phyloP scores from a whole-genome alignment of 2,329 filamentous ascomycete genomes.

The Botryotinia narcissicola region DNA sequence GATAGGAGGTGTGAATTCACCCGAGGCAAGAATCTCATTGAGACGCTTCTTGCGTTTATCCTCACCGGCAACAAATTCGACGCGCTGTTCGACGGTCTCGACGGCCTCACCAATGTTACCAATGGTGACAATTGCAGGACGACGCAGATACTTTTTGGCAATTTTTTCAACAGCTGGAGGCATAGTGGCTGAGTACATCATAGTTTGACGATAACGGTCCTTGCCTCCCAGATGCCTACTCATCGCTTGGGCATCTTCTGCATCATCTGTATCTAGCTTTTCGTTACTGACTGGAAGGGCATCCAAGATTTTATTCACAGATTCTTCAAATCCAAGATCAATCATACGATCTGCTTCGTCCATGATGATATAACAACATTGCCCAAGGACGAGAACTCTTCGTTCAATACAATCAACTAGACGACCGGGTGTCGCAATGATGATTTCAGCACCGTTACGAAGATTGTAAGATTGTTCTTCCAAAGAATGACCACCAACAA shows the following conservation, averaged over 20 bases:
- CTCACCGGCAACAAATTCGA: slow-evolving; percentile 86
- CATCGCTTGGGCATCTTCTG: slow-evolving; percentile 86
- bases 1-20: slow-evolving; percentile 82
- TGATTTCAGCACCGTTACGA: slow-evolving; percentile 90
- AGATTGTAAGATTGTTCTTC: slow-evolving; percentile 92
- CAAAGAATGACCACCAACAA: slow-evolving; percentile 94
- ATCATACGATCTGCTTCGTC: slow-evolving; percentile 99
- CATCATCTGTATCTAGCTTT: slow-evolving; percentile 90
- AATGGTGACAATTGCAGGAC: slow-evolving; percentile 91
- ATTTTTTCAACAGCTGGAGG: slow-evolving; percentile 88
- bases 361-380: slow-evolving; percentile 99
- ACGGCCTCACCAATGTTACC: slow-evolving; percentile 94
- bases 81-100: slow-evolving; percentile 95
- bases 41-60: slow-evolving; percentile 96
- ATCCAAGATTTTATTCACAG: slow-evolving; percentile 95
- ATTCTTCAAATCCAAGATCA: slow-evolving; percentile 95
- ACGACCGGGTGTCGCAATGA: slow-evolving; percentile 97
- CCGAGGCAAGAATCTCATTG: slow-evolving; percentile 79
- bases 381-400: slow-evolving; percentile 84
- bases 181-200: slow-evolving; percentile 99
- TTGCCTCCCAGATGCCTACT: slow-evolving; percentile 69
- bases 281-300: slow-evolving; percentile 89
- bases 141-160: slow-evolving; percentile 91
- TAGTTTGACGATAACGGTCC: slow-evolving; percentile 89
- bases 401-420: slow-evolving; percentile 96